Conservation (phyloP, 352 stramenopile genomes). For the Phytophthora aleatoria region DNA sequence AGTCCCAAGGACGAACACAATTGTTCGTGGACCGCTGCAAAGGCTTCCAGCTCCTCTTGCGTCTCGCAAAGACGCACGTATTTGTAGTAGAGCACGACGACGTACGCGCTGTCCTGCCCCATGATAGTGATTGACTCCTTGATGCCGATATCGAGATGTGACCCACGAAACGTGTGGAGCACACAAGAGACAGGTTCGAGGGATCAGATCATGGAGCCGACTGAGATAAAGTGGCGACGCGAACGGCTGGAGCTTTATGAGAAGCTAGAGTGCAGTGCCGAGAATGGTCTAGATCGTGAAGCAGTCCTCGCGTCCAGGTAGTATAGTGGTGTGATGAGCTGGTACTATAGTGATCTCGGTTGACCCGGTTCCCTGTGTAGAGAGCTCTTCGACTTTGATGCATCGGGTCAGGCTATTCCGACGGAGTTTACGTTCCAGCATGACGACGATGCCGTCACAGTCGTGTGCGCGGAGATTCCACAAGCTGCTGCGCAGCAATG, state of each 20-base stretch:
- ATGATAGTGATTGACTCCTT: slow-evolving; percentile 6
- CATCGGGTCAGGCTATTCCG: slow-evolving; percentile 31
- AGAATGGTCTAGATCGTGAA: slow-evolving; percentile 36
- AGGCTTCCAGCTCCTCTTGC: slow-evolving; percentile 36
- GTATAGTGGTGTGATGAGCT: no score
- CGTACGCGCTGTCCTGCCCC: slow-evolving; percentile 36
- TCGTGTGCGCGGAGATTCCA: slow-evolving; percentile 52
- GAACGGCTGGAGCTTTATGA: slow-evolving; percentile 35
- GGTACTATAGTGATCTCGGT: no score
- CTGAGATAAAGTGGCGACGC: slow-evolving; percentile 38
- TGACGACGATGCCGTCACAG: slow-evolving; percentile 41
- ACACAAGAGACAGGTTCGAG: slow-evolving; percentile 19
- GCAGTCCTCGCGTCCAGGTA: slow-evolving; percentile 39
- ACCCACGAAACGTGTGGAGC: slow-evolving; percentile 11
- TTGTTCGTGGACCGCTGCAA: slow-evolving; percentile 47
- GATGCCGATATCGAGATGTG: slow-evolving; percentile 17
- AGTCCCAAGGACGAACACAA: slow-evolving; percentile 63
- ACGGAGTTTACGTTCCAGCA: slow-evolving; percentile 47
- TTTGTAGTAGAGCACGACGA: slow-evolving; percentile 87
- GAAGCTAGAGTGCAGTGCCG: slow-evolving; percentile 27
- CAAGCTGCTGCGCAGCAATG: slow-evolving; percentile 30
- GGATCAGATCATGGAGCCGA: slow-evolving; percentile 20
- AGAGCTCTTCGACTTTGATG: slow-evolving; percentile 32
- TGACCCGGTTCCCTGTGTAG: slow-evolving; percentile 5
- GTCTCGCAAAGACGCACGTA: slow-evolving; percentile 69